Evolutionary conservation across 257 asterid species (phyloP).

Genomic region (Plantago ovata): DNA sequence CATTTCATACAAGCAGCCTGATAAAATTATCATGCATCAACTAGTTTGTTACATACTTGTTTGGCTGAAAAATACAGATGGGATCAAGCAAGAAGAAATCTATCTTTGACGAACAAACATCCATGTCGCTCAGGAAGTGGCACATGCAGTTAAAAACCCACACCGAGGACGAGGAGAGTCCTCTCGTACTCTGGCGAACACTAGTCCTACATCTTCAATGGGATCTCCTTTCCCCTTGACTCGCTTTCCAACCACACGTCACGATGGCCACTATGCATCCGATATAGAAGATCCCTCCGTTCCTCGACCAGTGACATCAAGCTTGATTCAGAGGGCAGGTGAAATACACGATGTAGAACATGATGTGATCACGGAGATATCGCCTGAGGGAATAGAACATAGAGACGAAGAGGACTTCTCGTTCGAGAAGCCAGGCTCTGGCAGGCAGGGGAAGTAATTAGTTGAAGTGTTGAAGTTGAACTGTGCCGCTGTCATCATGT

Average conservation of each 20-base stretch:
- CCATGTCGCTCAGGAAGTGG: slow-evolving; percentile 87
- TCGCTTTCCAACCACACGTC: slow-evolving; percentile 68
- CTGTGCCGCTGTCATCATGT: too few species aligned
- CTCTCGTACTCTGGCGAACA: slow-evolving; percentile 8
- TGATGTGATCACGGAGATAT: slow-evolving; percentile 15
- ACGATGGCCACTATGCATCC: slow-evolving; percentile 42
- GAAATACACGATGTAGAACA: slow-evolving; percentile 27
- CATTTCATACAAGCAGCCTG: too few species aligned
- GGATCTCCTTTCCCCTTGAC: slow-evolving; percentile 36
- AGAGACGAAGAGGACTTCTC: slow-evolving; percentile 64
- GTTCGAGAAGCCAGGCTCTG: slow-evolving; percentile 52
- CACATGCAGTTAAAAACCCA: slow-evolving; percentile 78
- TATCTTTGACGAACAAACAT: slow-evolving; percentile 86
- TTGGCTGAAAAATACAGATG: slow-evolving; percentile 46
- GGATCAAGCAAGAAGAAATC: slow-evolving; percentile 83
- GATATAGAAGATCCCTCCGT: slow-evolving; percentile 66
- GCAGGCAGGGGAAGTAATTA: slow-evolving; percentile 25
- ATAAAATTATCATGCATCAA: too few species aligned
- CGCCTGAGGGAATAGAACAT: slow-evolving; percentile 21
- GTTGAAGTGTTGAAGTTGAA: too few species aligned
- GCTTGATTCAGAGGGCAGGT: slow-evolving; percentile 35
- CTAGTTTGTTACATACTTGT: not conserved
- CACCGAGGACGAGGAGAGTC: too few species aligned
- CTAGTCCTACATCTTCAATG: slow-evolving; percentile 14
- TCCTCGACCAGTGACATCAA: slow-evolving; percentile 37